Percentiles rank a stretch among this genome's conserved stretches.
Conservation (phyloP, 2,329 filamentous ascomycete species). For the Penicillium sp. region DNA sequence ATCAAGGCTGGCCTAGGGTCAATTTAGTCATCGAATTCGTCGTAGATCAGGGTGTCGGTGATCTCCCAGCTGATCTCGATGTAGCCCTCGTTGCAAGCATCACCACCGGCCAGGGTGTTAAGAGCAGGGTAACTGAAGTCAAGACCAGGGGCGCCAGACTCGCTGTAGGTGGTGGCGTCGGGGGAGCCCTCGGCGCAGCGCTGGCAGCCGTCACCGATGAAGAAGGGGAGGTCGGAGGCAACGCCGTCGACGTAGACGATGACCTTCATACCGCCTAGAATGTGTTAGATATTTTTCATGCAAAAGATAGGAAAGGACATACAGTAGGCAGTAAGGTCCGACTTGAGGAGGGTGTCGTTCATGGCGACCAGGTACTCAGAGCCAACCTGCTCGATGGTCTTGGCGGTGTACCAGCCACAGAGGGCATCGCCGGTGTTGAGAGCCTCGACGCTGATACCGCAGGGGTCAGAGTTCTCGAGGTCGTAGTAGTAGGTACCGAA, state of each 20-base stretch:
- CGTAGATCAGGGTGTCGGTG: not conserved
- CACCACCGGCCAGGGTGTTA: not conserved
- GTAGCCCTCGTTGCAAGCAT: not conserved
- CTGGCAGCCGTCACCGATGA: constrained; percentile 4
- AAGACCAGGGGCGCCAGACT: not conserved
- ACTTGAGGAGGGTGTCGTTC: not conserved
- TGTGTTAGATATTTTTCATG: not conserved
- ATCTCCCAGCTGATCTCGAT: constrained; percentile 2
- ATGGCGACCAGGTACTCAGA: constrained; percentile 6
- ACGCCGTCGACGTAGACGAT: constrained; percentile 1
- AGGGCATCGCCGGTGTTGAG: not conserved
- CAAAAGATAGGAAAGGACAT: not conserved
- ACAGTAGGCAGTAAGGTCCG: not conserved
- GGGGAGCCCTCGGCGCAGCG: not conserved
- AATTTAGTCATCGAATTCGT: not conserved
- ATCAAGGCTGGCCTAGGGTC: too few species aligned
- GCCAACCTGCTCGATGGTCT: not conserved
- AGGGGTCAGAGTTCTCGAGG: not conserved
- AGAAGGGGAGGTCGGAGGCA: not conserved
- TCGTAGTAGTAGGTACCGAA: constrained; percentile 5
- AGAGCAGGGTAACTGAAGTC: not conserved
- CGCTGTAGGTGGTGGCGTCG: not conserved
- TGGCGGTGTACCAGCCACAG: not conserved
- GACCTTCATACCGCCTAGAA: not conserved
- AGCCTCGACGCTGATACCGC: not conserved